phyloP scores from a whole-genome alignment of 2,329 filamentous ascomycete genomes.

The Cercospora janseana region DNA sequence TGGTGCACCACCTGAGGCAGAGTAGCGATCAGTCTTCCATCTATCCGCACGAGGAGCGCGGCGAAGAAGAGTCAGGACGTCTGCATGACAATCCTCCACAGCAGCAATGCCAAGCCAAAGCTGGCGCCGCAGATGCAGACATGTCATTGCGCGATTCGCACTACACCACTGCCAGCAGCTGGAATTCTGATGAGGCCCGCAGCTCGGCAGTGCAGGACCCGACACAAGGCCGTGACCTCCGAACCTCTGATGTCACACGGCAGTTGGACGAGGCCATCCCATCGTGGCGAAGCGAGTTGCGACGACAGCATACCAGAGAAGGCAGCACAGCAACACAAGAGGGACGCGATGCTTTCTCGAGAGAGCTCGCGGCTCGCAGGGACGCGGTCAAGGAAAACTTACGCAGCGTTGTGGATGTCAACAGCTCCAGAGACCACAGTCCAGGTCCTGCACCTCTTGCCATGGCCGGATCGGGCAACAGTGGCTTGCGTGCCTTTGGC shows the following conservation, averaged over 20 bases:
- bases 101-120: conserved; percentile 20
- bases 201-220: conserved; percentile 33
- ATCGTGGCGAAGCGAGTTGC: conserved; percentile 52
- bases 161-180: conserved; percentile 54
- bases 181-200: conserved; percentile 54
- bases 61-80: conserved; percentile 26
- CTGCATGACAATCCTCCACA: conserved; percentile 28
- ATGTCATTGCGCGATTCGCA: conserved; percentile 43
- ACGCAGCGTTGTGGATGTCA: conserved; percentile 62
- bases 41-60: conserved; percentile 53
- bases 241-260: conserved; percentile 25
- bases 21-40: conserved; percentile 80
- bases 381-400: conserved; percentile 71
- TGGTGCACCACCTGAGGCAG: conserved; percentile 69
- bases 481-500: conserved; percentile 57
- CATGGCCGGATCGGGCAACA: background rate
- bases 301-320: conserved; percentile 48
- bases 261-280: conserved; percentile 29
- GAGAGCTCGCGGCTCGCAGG: conserved; percentile 68
- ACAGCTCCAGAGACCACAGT: conserved; percentile 43
- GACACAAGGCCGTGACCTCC: conserved; percentile 24
- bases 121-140: conserved; percentile 9
- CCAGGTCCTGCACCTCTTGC: conserved; percentile 38
- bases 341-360: conserved; percentile 69
- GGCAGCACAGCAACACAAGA: conserved; percentile 53